Evolutionary conservation across 495 filamentous ascomycete species (phyloP).

Genomic region (Arthonia radiata): DNA sequence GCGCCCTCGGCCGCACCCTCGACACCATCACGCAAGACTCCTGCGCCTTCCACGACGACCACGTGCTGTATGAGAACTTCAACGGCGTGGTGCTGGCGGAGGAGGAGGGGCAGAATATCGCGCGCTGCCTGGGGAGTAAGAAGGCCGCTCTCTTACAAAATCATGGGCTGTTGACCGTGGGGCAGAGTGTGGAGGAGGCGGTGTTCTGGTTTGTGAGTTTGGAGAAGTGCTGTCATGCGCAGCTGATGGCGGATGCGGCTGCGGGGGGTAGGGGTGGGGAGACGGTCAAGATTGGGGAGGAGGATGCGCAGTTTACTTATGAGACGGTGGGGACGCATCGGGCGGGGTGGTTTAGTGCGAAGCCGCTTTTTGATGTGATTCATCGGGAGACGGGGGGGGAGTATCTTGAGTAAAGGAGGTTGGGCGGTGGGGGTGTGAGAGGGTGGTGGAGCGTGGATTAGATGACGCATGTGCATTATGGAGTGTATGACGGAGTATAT

Average conservation of each 20-base stretch:
- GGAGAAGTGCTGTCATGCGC: slow-evolving; percentile 40
- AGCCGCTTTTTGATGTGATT: slow-evolving; percentile 51
- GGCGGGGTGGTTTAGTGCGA: slow-evolving; percentile 50
- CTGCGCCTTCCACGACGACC: slow-evolving; percentile 43
- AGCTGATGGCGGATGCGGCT: slow-evolving; percentile 46
- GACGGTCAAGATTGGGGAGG: slow-evolving; percentile 41
- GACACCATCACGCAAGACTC: slow-evolving; percentile 53
- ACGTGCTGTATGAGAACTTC: slow-evolving; percentile 38
- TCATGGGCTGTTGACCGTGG: slow-evolving; percentile 41
- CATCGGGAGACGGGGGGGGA: slow-evolving; percentile 35
- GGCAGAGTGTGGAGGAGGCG: slow-evolving; percentile 35
- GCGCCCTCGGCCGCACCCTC: slow-evolving; percentile 35
- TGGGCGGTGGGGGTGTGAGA: too few species aligned
- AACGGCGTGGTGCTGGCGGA: slow-evolving; percentile 44
- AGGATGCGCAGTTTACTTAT: slow-evolving; percentile 42
- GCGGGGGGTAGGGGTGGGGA: slow-evolving; percentile 34
- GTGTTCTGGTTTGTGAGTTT: slow-evolving; percentile 45
- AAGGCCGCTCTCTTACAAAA: slow-evolving; percentile 47
- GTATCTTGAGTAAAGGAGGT: too few species aligned
- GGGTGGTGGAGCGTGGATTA: too few species aligned
- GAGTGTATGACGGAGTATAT: too few species aligned
- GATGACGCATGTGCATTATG: too few species aligned
- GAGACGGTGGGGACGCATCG: slow-evolving; percentile 33
- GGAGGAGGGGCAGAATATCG: slow-evolving; percentile 36
- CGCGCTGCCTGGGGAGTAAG: slow-evolving; percentile 28